These are phyloP conservation scores for Cokeromyces recurvatus DNA, from an alignment of 371 early-diverging fungal species.

Conservation along the genomic window DNA sequence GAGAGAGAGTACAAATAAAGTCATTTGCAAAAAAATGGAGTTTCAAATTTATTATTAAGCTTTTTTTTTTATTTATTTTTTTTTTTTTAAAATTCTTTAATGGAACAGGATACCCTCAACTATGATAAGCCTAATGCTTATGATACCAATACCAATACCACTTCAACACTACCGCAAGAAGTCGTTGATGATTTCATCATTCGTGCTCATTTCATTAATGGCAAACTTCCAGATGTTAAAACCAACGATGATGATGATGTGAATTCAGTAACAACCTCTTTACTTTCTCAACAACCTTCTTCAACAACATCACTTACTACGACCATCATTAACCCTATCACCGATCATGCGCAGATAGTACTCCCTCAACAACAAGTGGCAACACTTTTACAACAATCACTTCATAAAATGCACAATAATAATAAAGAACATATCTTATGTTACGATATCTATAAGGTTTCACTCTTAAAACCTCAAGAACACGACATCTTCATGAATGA, in stretches of 20 bases:
- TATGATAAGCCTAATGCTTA: slow-evolving; percentile 26
- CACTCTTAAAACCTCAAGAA: slow-evolving; percentile 28
- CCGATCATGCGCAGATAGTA: too few species aligned
- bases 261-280: background rate
- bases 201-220: slow-evolving; percentile 20
- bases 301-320: slow-evolving; percentile 8
- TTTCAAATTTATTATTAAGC: too few species aligned
- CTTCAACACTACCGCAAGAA: slow-evolving; percentile 13
- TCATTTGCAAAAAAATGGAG: too few species aligned
- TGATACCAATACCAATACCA: slow-evolving; percentile 8
- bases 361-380: slow-evolving; percentile 8
- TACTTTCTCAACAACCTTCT: slow-evolving; percentile 12
- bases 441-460: slow-evolving; percentile 34
- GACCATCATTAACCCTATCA: slow-evolving; percentile 1
- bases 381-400: slow-evolving; percentile 10
- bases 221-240: slow-evolving; percentile 14
- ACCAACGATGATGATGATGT: slow-evolving; percentile 16
- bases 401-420: slow-evolving; percentile 21
- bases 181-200: slow-evolving; percentile 20
- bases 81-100: background rate
- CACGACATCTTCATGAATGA: slow-evolving; percentile 31
- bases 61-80: background rate
- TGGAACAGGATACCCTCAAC: slow-evolving; percentile 20
- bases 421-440: slow-evolving; percentile 21
- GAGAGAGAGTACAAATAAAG: too few species aligned